phyloP scores from a whole-genome alignment of 1,284 basidiomycete genomes.

The Cystodermella granulosa region DNA sequence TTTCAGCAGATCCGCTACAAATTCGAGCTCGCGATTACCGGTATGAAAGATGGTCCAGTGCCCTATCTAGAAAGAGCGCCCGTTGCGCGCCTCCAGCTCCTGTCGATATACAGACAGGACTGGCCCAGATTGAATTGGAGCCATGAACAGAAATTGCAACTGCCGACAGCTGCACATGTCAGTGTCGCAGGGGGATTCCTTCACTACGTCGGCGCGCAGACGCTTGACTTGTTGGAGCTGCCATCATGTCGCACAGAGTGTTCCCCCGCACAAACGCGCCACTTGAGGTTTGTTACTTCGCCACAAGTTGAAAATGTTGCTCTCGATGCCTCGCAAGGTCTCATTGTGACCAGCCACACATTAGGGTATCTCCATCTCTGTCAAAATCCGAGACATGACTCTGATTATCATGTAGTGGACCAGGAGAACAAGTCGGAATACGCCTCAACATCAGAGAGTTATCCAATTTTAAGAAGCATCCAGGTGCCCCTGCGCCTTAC shows the following conservation, averaged over 20 bases:
- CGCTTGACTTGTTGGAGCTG: conserved; percentile 50
- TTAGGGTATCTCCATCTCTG: too few relatives aligned
- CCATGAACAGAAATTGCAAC: conserved; percentile 45
- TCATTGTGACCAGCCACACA: conserved; percentile 45
- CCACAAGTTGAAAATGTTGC: conserved; percentile 47
- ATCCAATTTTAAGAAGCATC: conserved; percentile 45
- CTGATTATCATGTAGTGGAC: conserved; percentile 21
- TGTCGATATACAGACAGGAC: conserved; percentile 47
- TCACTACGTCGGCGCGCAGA: conserved; percentile 47
- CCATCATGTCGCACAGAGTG: conserved; percentile 49
- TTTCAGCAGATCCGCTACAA: conserved; percentile 51
- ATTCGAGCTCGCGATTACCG: conserved; percentile 50
- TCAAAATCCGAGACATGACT: too few relatives aligned
- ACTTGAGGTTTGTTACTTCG: conserved; percentile 45
- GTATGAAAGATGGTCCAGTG: conserved; percentile 51
- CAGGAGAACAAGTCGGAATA: conserved; percentile 39
- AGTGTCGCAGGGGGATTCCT: conserved; percentile 51
- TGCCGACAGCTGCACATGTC: conserved; percentile 42
- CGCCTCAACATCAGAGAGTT: conserved; percentile 45
- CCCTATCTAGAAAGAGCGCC: conserved; percentile 36
- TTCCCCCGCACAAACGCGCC: conserved; percentile 44
- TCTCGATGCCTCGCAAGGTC: conserved; percentile 47
- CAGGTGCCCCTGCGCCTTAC: conserved; percentile 32
- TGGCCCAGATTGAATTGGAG: conserved; percentile 52
- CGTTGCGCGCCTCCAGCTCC: conserved; percentile 44